Evolutionary conservation across 2,329 filamentous ascomycete genomes (phyloP).

Genomic region (Cladosporium austrohemisphaericum): DNA sequence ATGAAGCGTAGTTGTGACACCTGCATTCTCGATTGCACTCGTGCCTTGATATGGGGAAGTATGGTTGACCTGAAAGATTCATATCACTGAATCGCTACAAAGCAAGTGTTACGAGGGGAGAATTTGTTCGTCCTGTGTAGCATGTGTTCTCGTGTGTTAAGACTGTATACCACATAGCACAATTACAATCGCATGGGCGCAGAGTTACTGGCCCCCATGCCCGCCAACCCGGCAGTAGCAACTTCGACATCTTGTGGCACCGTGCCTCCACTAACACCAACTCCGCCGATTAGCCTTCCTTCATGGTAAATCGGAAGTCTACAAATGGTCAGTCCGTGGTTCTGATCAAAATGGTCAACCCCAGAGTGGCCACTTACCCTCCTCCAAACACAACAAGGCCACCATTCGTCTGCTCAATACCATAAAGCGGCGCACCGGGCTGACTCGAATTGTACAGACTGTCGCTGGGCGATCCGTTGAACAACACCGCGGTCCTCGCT

Average conservation of each 20-base stretch:
- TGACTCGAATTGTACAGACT: slow-evolving; percentile 24
- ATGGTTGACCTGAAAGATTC: too few species aligned
- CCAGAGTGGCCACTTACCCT: slow-evolving; percentile 15
- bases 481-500: slow-evolving; percentile 27
- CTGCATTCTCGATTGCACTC: too few species aligned
- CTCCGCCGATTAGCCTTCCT: slow-evolving; percentile 27
- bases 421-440: slow-evolving; percentile 21
- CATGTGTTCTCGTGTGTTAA: too few species aligned
- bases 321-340: neutral
- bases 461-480: slow-evolving; percentile 27
- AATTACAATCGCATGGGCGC: neutral
- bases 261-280: slow-evolving; percentile 29
- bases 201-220: slow-evolving; percentile 14
- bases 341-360: neutral
- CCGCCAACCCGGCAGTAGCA: slow-evolving; percentile 14
- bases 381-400: slow-evolving; percentile 29
- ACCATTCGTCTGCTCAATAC: slow-evolving; percentile 29
- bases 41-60: too few species aligned
- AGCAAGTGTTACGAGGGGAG: too few species aligned
- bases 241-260: slow-evolving; percentile 26
- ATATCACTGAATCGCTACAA: too few species aligned
- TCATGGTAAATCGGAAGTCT: slow-evolving; percentile 22
- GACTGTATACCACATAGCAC: too few species aligned
- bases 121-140: too few species aligned
- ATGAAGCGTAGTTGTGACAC: too few species aligned